Conservation (phyloP, 352 stramenopile species). For the Plasmopara halstedii region DNA sequence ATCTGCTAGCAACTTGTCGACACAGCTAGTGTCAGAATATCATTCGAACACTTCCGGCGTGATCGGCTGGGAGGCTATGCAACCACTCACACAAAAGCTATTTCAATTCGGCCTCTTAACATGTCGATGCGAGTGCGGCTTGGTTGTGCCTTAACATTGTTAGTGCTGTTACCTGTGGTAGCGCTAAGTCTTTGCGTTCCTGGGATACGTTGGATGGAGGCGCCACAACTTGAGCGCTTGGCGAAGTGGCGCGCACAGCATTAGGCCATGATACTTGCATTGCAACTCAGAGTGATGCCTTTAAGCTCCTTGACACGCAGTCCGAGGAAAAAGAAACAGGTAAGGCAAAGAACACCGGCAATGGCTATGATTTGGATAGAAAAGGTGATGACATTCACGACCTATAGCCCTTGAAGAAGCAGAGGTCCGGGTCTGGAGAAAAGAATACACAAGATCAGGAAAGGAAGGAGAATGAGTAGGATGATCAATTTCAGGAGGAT, state of each 20-base stretch:
- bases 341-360: slow-evolving; percentile 1
- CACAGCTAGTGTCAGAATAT: slow-evolving; percentile 9
- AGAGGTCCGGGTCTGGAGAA: slow-evolving; percentile 15
- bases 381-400: slow-evolving; percentile 10
- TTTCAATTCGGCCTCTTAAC: neutral
- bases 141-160: slow-evolving; percentile 30
- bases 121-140: slow-evolving; percentile 16
- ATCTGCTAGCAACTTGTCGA: too few species aligned
- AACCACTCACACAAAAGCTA: slow-evolving; percentile 11
- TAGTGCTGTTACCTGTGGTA: slow-evolving; percentile 59
- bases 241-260: slow-evolving; percentile 10
- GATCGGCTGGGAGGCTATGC: slow-evolving; percentile 3
- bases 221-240: slow-evolving; percentile 23
- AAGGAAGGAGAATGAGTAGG: neutral
- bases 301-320: too few species aligned
- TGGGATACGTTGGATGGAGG: slow-evolving; percentile 55
- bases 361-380: slow-evolving; percentile 5
- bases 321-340: slow-evolving; percentile 7
- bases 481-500: slow-evolving; percentile 2
- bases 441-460: neutral
- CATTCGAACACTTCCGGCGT: slow-evolving; percentile 6
- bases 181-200: slow-evolving; percentile 52
- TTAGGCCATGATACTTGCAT: slow-evolving; percentile 11
- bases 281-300: slow-evolving; percentile 15
- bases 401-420: slow-evolving; percentile 29